phyloP scores from a whole-genome alignment of 768 basidiomycete species.

The Chalciporus pseudorubinellus region DNA sequence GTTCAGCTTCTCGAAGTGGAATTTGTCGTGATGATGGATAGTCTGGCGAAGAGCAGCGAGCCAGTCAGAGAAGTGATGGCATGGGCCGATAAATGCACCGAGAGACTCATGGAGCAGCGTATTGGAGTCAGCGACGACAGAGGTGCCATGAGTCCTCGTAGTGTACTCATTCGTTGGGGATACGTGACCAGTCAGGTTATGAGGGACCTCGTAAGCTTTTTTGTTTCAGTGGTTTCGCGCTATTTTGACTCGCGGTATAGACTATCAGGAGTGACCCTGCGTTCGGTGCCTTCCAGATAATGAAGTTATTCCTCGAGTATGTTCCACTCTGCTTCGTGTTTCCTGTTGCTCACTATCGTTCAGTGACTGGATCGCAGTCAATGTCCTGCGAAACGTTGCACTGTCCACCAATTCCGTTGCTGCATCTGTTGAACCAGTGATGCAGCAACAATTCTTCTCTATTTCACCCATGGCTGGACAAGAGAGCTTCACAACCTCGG shows the following conservation, averaged over 20 bases:
- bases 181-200: slow-evolving; percentile 93
- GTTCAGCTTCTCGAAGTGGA: slow-evolving; percentile 83
- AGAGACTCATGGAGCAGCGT: slow-evolving; percentile 74
- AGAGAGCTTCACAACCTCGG: slow-evolving; percentile 68
- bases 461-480: slow-evolving; percentile 89
- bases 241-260: slow-evolving; percentile 37
- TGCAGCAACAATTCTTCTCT: slow-evolving; percentile 86
- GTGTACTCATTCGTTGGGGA: slow-evolving; percentile 86
- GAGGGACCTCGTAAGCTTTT: slow-evolving; percentile 73
- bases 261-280: slow-evolving; percentile 91
- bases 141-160: slow-evolving; percentile 80
- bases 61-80: slow-evolving; percentile 86
- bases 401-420: slow-evolving; percentile 89
- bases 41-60: slow-evolving; percentile 66
- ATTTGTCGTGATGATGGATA: slow-evolving; percentile 74
- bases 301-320: slow-evolving; percentile 88
- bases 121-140: slow-evolving; percentile 64
- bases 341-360: slow-evolving; percentile 17
- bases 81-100: slow-evolving; percentile 90
- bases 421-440: slow-evolving; percentile 87
- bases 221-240: background rate
- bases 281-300: slow-evolving; percentile 88
- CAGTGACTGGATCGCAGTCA: slow-evolving; percentile 91
- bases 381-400: slow-evolving; percentile 82
- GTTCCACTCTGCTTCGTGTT: slow-evolving; percentile 28